Evolutionary conservation across 1,139 yeast genomes (phyloP).

Genomic region (Kazachstania sp.): DNA sequence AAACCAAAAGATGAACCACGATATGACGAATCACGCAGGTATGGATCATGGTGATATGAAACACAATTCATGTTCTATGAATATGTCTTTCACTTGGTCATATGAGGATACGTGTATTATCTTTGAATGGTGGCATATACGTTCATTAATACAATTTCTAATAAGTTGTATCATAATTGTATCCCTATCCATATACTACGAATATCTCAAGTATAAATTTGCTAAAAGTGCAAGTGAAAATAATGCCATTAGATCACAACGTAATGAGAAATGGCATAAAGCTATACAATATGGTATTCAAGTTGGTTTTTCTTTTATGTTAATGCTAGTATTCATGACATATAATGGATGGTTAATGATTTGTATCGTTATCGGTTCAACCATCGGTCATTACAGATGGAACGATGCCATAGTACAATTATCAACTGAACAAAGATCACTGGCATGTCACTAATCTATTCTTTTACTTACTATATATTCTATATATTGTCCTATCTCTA

Average conservation of each 20-base stretch:
- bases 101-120: slow-evolving; percentile 64
- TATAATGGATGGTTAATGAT: slow-evolving; percentile 78
- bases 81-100: slow-evolving; percentile 80
- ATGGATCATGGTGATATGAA: slow-evolving; percentile 16
- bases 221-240: slow-evolving; percentile 6
- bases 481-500: too few species aligned
- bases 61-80: slow-evolving; percentile 48
- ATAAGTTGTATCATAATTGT: slow-evolving; percentile 45
- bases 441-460: slow-evolving; percentile 21
- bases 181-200: slow-evolving; percentile 51
- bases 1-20: slow-evolving; percentile 6
- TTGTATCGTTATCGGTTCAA: slow-evolving; percentile 64
- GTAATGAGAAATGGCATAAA: slow-evolving; percentile 30
- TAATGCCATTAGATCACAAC: slow-evolving; percentile 4
- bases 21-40: slow-evolving; percentile 20
- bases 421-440: slow-evolving; percentile 8
- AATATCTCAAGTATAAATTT: slow-evolving; percentile 39
- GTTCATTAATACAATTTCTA: slow-evolving; percentile 43
- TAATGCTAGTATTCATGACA: slow-evolving; percentile 79
- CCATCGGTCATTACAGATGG: slow-evolving; percentile 58
- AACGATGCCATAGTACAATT: neutral
- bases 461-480: too few species aligned
- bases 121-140: slow-evolving; percentile 73
- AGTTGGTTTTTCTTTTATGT: slow-evolving; percentile 67
- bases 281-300: slow-evolving; percentile 55